Base-by-base conservation (phyloP, 257 asterid species). In the Solanum ossicruentum region DNA sequence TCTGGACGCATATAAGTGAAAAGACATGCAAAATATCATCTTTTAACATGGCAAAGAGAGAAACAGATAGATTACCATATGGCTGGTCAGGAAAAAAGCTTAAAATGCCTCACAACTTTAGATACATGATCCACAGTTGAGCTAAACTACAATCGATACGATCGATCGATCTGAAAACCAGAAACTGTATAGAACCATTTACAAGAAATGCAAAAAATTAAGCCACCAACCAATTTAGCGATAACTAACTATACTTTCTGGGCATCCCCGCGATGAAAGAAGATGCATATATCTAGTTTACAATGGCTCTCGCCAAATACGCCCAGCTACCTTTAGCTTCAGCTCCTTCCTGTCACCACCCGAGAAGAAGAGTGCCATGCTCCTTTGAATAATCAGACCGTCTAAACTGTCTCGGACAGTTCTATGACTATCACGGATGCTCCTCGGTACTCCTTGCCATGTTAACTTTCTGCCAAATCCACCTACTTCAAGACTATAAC, bases 361-460 rank as follows among this genome's bases (percentile, higher is more conserved):
- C 10, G 88, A 87, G 79, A 87, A 89, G 41, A 81, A 87, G 49
- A 89, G 81, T 18, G 89, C 89, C 90, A 89, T 51, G 71, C 81
- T 85, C 81, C 89, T 84, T n/a, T 85, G 87, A 58, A 89, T 89
- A 49, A 87, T 81, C 20, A 87, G 85, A 7, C 91, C 91, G 47
- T 89, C 91, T 55, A 85, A 11, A 67, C 89, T 87, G 57, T 89
- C 90, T 45, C 91, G 71, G 32, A 89, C 91, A 16, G 84, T 84
- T 45, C 18, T 85, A 45, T 89, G 90, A 72, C 90, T 85, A 18
- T 87, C 91, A 2, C 91, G 85, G n/a, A 87, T 89, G 82, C 89
- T 89, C 85, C 91, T 88, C 3, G 90, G 90, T 15, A 84, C 85
- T 47, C 90, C 91, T 80, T 89, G 87, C 91, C 90, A 89, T 12